Base-by-base conservation (phyloP, 352 stramenopile species). In the Globisporangium splendens region DNA sequence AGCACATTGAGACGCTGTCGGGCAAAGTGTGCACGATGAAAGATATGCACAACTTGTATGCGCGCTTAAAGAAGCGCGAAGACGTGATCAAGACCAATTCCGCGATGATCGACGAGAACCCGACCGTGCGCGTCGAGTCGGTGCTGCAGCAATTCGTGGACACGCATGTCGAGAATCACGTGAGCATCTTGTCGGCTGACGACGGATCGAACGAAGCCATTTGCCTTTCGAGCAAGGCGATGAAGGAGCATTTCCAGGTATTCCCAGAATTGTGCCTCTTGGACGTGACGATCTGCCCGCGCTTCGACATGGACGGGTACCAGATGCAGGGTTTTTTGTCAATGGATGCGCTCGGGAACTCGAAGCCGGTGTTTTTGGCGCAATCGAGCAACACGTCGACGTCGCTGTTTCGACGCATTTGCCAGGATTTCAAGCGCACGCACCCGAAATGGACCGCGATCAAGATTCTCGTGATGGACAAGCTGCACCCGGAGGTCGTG, bases 11-110 rank as follows among this genome's bases (percentile, higher is more conserved):
- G 62, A 77, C 65, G 15, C 63, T 90, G 24, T 83, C 73, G 28
- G 80, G 80, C 17, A 82, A 82, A 57, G 72, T 87, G 14, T 90
- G 80, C 50, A 90, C 80, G 21, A 90, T 88, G 75, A 90, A 90
- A 51, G 80, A 88, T 59, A 90, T 88, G 80, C 80, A 90, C 67
- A 90, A 90, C 50, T 48, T 90, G 46, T 88, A 78, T 48, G 72
- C 80, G 38, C 74, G 77, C 3, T 63, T 90, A 13, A 81, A 83
- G 64, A 79, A 80, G 50, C 76, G 77, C 14, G 80, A 90, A 28
- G 70, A 83, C 31, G 52, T 63, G 13, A 79, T 80, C 59, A 79
- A 82, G 63, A 77, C 62, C 42, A 77, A 70, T 47, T 50, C 72
- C 51, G 61, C 62, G 54, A 56, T 73, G 20, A 47, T 70, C 11